Percentiles rank a stretch among this genome's conserved stretches.
Evolutionary conservation across 148 eudicot genomes (phyloP).

Genomic region (Amaranthus hypochondriacus): DNA sequence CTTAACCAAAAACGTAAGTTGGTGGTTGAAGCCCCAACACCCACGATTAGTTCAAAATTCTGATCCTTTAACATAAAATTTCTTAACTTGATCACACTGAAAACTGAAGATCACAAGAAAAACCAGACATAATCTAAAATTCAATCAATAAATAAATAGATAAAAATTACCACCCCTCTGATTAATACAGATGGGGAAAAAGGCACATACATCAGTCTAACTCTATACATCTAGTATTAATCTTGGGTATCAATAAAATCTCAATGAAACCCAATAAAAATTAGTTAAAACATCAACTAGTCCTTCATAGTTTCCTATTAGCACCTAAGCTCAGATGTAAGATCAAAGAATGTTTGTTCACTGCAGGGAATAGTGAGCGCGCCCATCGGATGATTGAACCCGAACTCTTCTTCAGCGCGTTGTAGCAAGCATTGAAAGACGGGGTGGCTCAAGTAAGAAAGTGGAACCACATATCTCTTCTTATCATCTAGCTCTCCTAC

Average conservation of each 20-base stretch:
- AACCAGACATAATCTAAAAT: not conserved
- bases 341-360: conserved; percentile 18
- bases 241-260: no score
- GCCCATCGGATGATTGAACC: conserved; percentile 27
- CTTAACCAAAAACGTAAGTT: no score
- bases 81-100: not conserved
- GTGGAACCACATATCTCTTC: conserved; percentile 30
- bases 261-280: not conserved
- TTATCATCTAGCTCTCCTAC: conserved; percentile 25
- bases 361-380: conserved; percentile 26
- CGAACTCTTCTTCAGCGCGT: conserved; percentile 22
- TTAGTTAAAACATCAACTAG: not conserved
- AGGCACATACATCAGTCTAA: conserved; percentile 3
- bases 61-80: not conserved
- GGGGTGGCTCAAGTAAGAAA: conserved; percentile 26
- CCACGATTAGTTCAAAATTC: not conserved
- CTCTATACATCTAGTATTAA: not conserved
- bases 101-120: not conserved
- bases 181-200: conserved; percentile 8
- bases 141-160: not conserved
- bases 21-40: no score
- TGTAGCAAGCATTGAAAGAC: conserved; percentile 17
- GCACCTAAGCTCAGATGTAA: conserved; percentile 13
- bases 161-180: conserved; percentile 1
- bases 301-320: not conserved